Percentiles rank a stretch among this genome's conserved stretches.
phyloP scores from a whole-genome alignment of 495 filamentous ascomycete species.

The Neurospora sp. region DNA sequence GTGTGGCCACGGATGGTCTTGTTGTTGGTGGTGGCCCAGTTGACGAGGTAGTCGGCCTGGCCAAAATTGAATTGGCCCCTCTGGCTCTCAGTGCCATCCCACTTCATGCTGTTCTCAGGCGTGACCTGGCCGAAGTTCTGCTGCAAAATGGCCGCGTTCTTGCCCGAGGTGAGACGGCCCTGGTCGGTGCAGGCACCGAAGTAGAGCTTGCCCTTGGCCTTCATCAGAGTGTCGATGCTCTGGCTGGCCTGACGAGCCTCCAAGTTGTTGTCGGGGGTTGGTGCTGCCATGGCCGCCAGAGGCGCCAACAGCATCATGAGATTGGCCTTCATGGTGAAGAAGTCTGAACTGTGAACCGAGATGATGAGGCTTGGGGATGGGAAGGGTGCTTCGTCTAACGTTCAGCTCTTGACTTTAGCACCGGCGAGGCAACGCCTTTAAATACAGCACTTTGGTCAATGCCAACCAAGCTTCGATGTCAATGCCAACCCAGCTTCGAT shows the following conservation, averaged over 20 bases:
- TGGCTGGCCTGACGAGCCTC: slow-evolving; percentile 29
- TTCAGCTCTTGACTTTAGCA: not conserved
- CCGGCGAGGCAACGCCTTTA: not conserved
- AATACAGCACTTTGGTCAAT: not conserved
- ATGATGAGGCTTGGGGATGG: not conserved
- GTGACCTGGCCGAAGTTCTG: slow-evolving; percentile 54
- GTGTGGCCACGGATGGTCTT: slow-evolving; percentile 55
- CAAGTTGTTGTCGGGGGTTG: slow-evolving; percentile 22
- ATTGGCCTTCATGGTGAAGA: slow-evolving; percentile 30
- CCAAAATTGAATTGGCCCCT: slow-evolving; percentile 42
- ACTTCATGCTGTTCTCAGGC: slow-evolving; percentile 62
- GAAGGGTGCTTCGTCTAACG: not conserved
- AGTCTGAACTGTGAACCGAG: not conserved
- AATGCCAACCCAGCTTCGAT: not conserved
- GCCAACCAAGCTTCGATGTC: too few relatives aligned
- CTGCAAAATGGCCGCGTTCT: slow-evolving; percentile 45
- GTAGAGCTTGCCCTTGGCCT: slow-evolving; percentile 52
- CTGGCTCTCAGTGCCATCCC: slow-evolving; percentile 40
- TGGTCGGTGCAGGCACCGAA: slow-evolving; percentile 48
- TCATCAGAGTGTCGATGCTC: slow-evolving; percentile 45
- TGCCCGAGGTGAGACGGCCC: slow-evolving; percentile 37
- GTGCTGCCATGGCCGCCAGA: slow-evolving; percentile 24
- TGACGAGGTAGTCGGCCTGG: slow-evolving; percentile 46
- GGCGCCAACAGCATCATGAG: slow-evolving; percentile 28
- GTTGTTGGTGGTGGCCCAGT: slow-evolving; percentile 47